Conservation (phyloP, 805 yeast species). For the Hemisphaericaspora nanyangensis region DNA sequence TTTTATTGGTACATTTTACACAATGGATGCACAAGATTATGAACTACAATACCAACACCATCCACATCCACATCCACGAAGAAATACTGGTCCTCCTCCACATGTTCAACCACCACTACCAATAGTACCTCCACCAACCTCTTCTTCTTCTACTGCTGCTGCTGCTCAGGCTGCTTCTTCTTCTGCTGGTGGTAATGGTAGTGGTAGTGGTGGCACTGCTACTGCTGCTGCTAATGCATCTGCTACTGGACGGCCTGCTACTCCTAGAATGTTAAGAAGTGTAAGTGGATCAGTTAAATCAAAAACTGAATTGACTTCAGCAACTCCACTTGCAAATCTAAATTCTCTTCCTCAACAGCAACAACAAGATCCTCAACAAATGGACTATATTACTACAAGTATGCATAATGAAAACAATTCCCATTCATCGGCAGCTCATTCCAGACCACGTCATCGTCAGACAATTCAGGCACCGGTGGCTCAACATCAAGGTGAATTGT, state of each 20-base stretch:
- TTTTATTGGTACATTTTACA: too few relatives aligned
- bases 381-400: constrained; percentile 5
- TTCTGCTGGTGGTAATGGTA: too few relatives aligned
- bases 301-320: constrained; percentile 7
- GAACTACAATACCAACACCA: background rate
- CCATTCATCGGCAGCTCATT: background rate
- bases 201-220: too few relatives aligned
- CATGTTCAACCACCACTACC: background rate
- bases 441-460: background rate
- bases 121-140: background rate
- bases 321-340: background rate
- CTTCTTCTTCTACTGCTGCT: too few relatives aligned
- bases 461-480: constrained; percentile 6
- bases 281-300: constrained; percentile 38
- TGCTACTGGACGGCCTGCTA: constrained; percentile 58
- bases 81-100: background rate
- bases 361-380: background rate
- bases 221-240: constrained; percentile 5
- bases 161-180: too few relatives aligned
- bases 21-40: background rate
- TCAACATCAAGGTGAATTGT: constrained; percentile 19
- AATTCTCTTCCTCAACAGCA: background rate
- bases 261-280: constrained; percentile 66
- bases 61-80: too few relatives aligned
- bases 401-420: constrained; percentile 7